Base-by-base conservation (phyloP, 768 basidiomycete genomes). In the Clavaria fumosa region DNA sequence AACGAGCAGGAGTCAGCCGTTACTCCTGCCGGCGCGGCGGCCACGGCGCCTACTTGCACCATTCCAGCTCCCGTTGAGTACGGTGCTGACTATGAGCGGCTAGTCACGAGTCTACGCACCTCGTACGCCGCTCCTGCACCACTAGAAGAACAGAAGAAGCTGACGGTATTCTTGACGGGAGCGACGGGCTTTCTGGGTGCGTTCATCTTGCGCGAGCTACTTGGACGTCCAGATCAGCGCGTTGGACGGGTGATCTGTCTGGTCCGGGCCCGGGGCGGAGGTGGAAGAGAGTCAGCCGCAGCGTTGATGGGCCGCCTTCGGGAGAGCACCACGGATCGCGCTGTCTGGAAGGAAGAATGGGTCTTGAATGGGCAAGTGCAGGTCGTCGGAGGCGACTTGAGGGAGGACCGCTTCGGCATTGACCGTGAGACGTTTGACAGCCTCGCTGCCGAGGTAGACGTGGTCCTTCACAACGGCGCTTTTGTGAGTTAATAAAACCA, bases 101-200 rank as follows among this genome's bases (percentile, higher is more conserved):
- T 97, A 12, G 40, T 77, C 20, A 53, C 67, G 28, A 61, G 61
- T 45, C 67, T 97, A 17, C 63, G 64, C 30, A 48, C 61, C 1
- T 65, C 70, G 5, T 96, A 89, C 55, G 56, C 66, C 1, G 58
- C 72, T n/a, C 55, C 75, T 2, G 63, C 78, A 1, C 38, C 60
- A n/a, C 70, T 76, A 46, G 77, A 77, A 47, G 50, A 54, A 15
- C 51, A 57, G 18, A 67, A 61, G 31, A 57, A 63, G 9, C 45
- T 90, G 28, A 85, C 83, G 0, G 69, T 97, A 21, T 95, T 99
- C 66, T 70, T 99, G 21, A 97, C 95, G 4, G 95, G 95, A 4
- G 91, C 88, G 4, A 96, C 95, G 6, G 95, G 95, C 2, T 99
- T 91, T 66, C 67, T 99, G 11, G 95, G 95, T 10, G 89, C 86